A percentile compares a stretch with the other conserved stretches of the same genome.
These are phyloP conservation scores for Cyberlindnera xishuangbannaensis DNA, from an alignment of 805 yeast species.

Conservation along the genomic window DNA sequence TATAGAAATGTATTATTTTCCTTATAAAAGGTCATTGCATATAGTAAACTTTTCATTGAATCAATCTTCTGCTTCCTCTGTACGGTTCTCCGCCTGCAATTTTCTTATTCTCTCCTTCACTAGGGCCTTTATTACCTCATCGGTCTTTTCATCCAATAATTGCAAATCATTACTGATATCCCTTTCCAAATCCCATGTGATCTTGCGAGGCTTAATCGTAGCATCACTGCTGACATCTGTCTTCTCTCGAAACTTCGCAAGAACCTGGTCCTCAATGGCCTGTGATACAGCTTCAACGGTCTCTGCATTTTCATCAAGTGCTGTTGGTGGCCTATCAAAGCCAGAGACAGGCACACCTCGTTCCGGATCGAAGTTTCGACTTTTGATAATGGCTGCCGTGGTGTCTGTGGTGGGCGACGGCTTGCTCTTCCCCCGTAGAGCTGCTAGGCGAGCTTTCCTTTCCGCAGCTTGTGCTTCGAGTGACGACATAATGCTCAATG, in stretches of 20 bases:
- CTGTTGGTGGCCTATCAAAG: conserved; percentile 19
- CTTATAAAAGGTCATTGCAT: no score
- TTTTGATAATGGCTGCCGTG: conserved; percentile 3
- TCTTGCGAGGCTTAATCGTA: conserved; percentile 13
- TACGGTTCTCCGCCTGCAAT: conserved; percentile 1
- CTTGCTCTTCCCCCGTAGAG: conserved; percentile 19
- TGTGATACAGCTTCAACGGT: conserved; percentile 33
- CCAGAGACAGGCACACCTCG: conserved; percentile 14
- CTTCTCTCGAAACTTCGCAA: conserved; percentile 18
- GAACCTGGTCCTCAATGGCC: conserved; percentile 24
- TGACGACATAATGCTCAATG: conserved; percentile 18
- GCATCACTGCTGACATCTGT: conserved; percentile 9
- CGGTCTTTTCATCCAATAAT: conserved; percentile 36
- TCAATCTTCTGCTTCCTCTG: no score
- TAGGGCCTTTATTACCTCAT: conserved; percentile 32
- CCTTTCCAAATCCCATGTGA: conserved; percentile 32
- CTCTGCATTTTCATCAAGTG: conserved; percentile 25
- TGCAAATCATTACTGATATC: conserved; percentile 35
- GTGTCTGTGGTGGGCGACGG: neutral
- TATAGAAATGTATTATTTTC: no score
- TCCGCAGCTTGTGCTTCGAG: conserved; percentile 26
- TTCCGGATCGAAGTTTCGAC: conserved; percentile 21
- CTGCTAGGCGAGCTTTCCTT: conserved; percentile 26
- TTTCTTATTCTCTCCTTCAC: conserved; percentile 31
- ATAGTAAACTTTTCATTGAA: no score